Evolutionary conservation across 306 rosid species (phyloP).

Genomic region (Medicago truncatula): DNA sequence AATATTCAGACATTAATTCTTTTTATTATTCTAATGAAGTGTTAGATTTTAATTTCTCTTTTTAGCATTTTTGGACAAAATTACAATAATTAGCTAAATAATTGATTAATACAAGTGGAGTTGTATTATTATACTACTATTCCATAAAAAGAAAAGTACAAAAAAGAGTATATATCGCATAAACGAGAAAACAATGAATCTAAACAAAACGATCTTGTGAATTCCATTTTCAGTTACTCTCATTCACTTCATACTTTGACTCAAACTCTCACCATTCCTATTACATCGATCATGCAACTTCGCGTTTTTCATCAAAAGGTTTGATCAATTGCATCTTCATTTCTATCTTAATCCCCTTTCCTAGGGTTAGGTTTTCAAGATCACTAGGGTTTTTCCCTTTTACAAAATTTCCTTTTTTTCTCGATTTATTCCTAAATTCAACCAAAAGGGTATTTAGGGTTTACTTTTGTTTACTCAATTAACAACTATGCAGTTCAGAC

Average conservation of each 20-base stretch:
- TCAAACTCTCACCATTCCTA: background rate
- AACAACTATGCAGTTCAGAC: conserved; percentile 61
- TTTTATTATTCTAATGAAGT: no score
- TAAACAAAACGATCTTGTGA: background rate
- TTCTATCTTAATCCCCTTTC: conserved; percentile 30
- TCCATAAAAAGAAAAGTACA: no score
- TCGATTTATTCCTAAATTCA: conserved; percentile 5
- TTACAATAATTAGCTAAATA: background rate
- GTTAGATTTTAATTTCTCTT: no score
- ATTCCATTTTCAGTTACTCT: background rate
- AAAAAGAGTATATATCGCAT: background rate
- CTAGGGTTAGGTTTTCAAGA: conserved; percentile 50
- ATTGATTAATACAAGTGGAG: background rate
- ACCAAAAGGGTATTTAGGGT: conserved; percentile 38
- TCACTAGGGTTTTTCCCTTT: conserved; percentile 22
- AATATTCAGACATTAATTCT: no score
- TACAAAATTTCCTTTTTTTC: conserved; percentile 19
- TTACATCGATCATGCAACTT: conserved; percentile 37
- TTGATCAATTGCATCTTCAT: conserved; percentile 50
- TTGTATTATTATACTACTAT: no score
- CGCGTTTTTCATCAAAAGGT: conserved; percentile 47
- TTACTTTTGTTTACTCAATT: conserved; percentile 42
- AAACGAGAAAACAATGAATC: background rate
- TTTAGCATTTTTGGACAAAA: background rate
- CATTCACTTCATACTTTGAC: conserved; percentile 2